Evolutionary conservation across 495 filamentous ascomycete species (phyloP).

Genomic region (Mytilinidion resinicola): DNA sequence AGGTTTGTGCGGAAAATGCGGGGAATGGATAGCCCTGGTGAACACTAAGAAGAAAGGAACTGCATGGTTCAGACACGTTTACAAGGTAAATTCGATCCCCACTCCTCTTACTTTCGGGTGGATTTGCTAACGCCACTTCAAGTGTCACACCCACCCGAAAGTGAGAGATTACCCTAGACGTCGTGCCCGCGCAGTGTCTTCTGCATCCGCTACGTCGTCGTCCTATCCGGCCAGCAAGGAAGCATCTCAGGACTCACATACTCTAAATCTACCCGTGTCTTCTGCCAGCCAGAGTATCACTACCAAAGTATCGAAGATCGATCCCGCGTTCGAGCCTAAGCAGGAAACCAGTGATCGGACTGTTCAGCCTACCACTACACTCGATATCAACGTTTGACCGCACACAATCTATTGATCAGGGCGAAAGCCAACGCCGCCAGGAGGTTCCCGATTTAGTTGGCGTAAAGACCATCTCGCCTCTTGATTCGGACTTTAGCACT

Average conservation of each 20-base stretch:
- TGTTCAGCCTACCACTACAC: conserved; percentile 23
- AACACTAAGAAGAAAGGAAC: conserved; percentile 84
- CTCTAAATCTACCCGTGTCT: neutral
- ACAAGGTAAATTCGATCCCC: conserved; percentile 54
- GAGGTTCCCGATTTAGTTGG: conserved; percentile 21
- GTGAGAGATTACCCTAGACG: conserved; percentile 67
- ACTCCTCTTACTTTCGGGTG: neutral
- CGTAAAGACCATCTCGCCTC: conserved; percentile 15
- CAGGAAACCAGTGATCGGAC: conserved; percentile 20
- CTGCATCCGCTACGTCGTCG: conserved; percentile 25
- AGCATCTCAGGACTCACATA: conserved; percentile 4
- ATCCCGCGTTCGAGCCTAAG: conserved; percentile 11
- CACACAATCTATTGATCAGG: neutral
- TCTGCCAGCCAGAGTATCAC: neutral
- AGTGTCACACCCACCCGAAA: conserved; percentile 73
- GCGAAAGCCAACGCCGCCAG: conserved; percentile 1
- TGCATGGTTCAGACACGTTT: conserved; percentile 78
- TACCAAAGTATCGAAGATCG: neutral
- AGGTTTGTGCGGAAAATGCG: conserved; percentile 68
- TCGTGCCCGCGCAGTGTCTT: conserved; percentile 29
- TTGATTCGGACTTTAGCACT: too few relatives aligned
- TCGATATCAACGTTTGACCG: conserved; percentile 10
- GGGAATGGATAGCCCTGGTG: conserved; percentile 70
- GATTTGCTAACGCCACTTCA: conserved; percentile 28
- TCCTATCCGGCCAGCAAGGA: conserved; percentile 20